A percentile compares a stretch with the other conserved stretches of the same genome.
Evolutionary conservation across 164 flowering plant genomes (phyloP).

Genomic region (Nelumbo lutea): DNA sequence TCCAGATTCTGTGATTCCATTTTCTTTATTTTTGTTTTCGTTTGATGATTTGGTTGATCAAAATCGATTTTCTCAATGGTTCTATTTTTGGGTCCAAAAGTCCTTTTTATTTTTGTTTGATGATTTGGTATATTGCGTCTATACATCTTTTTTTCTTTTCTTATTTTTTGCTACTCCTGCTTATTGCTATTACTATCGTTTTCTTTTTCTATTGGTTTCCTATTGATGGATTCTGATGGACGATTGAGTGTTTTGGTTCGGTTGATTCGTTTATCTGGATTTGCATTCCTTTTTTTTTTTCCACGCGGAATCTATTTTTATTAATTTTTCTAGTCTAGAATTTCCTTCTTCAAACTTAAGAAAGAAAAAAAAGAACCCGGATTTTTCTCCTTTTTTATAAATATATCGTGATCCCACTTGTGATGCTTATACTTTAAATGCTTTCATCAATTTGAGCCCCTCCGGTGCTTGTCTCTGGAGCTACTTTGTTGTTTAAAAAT

Average conservation of each 20-base stretch:
- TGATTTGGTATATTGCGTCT: slow-evolving; percentile 1
- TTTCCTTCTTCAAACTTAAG: background rate
- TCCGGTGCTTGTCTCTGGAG: background rate
- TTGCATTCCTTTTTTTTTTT: background rate
- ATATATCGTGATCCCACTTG: background rate
- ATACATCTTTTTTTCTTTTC: background rate
- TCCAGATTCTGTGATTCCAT: slow-evolving; percentile 9
- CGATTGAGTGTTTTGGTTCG: background rate
- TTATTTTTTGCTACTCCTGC: background rate
- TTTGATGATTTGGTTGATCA: slow-evolving; percentile 13
- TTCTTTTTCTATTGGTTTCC: background rate
- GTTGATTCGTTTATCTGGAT: background rate
- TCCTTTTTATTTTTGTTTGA: slow-evolving; percentile 1
- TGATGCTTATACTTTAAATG: background rate
- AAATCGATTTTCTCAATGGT: slow-evolving; percentile 5
- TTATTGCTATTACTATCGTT: background rate
- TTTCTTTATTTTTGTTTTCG: slow-evolving; percentile 6
- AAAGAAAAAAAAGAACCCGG: background rate
- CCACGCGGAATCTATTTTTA: background rate
- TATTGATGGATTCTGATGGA: background rate
- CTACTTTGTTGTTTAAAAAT: too few relatives aligned
- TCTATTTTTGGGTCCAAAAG: background rate
- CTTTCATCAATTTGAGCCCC: background rate
- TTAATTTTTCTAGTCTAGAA: background rate
- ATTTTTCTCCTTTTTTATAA: too few relatives aligned